These are phyloP conservation scores for Eragrostis curvula DNA, from an alignment of 176 grass and related monocot genomes.

Conservation along the genomic window DNA sequence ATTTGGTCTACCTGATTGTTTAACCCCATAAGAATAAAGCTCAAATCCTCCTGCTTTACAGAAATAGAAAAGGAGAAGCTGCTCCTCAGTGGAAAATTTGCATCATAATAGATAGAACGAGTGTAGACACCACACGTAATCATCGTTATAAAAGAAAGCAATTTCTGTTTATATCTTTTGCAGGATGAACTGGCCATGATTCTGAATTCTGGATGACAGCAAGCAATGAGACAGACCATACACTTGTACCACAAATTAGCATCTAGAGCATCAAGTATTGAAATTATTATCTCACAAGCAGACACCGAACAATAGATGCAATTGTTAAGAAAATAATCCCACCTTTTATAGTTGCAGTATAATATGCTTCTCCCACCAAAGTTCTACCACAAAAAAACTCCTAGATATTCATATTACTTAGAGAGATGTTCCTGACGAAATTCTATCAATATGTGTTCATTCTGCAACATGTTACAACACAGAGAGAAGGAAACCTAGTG, in stretches of 20 bases:
- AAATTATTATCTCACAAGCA: slow-evolving; percentile 37
- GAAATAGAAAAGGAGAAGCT: slow-evolving; percentile 32
- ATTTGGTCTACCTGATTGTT: slow-evolving; percentile 20
- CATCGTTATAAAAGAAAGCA: slow-evolving; percentile 44
- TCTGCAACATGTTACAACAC: background rate
- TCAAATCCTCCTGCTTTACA: slow-evolving; percentile 21
- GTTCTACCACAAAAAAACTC: slow-evolving; percentile 27
- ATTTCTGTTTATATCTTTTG: slow-evolving; percentile 34
- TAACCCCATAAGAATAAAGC: slow-evolving; percentile 36
- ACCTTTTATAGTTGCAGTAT: slow-evolving; percentile 43
- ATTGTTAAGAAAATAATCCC: slow-evolving; percentile 39
- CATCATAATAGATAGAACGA: slow-evolving; percentile 23
- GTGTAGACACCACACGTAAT: slow-evolving; percentile 11
- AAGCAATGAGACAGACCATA: slow-evolving; percentile 47
- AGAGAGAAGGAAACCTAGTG: slow-evolving; percentile 1
- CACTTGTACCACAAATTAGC: slow-evolving; percentile 48
- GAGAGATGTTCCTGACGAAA: slow-evolving; percentile 14
- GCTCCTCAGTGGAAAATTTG: slow-evolving; percentile 35
- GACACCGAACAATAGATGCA: slow-evolving; percentile 37
- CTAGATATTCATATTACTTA: slow-evolving; percentile 16
- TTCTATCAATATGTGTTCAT: slow-evolving; percentile 31
- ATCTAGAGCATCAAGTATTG: slow-evolving; percentile 40
- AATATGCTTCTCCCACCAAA: slow-evolving; percentile 46
- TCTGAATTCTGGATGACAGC: slow-evolving; percentile 42
- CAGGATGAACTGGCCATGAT: slow-evolving; percentile 35